Evolutionary conservation across 2,329 filamentous ascomycete genomes (phyloP), one percentile per base, ranked within the genome.

Genomic region (Aspergillus unguis): DNA sequence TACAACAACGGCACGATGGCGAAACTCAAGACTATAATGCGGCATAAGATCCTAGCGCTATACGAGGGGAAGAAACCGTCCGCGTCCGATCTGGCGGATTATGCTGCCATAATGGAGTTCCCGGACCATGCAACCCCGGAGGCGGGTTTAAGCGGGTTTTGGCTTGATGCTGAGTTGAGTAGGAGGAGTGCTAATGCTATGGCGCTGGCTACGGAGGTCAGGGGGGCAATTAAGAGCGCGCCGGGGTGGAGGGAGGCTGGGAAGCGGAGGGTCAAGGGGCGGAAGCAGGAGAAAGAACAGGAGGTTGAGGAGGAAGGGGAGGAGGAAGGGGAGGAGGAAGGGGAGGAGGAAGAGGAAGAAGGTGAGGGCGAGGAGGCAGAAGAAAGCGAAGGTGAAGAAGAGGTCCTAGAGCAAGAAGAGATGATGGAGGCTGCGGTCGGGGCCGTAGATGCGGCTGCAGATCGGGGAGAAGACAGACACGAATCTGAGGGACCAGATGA

Each of bases 21-120:
- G 41, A 96, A 96, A 66, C 85, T 86, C 41, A 91, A 92, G 63
- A 85, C 87, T 2, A 85, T 95, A 59, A 92, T 96, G 86, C 90
- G 91, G 66, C 85, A 86, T 44, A 96, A 95, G 72, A 85, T 96
- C 64, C 79, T 85, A 8, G 81, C 82, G 1, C 81, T 91, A 43
- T 79, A 84, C 7, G 68, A 72, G 3, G 67, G 69, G 5, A 59
- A 60, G 4, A 49, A 56, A 2, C 60, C 68, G n/a, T 23, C 25
- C 0, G 61, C 68, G 25, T 70, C 76, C 28, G 55, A 54, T 17
- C 17, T 17, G 17, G 17, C 17, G 5, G 70, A 72, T 3, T 75
- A 73, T 50, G 52, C 53, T 37, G 62, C 62, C 7, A 62, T 79
- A 5, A 43, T 75, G 38, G 52, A 50, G 1, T 61, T 78, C 26